phyloP scores from a whole-genome alignment of 345 rosid species.

The Salix caprea region DNA sequence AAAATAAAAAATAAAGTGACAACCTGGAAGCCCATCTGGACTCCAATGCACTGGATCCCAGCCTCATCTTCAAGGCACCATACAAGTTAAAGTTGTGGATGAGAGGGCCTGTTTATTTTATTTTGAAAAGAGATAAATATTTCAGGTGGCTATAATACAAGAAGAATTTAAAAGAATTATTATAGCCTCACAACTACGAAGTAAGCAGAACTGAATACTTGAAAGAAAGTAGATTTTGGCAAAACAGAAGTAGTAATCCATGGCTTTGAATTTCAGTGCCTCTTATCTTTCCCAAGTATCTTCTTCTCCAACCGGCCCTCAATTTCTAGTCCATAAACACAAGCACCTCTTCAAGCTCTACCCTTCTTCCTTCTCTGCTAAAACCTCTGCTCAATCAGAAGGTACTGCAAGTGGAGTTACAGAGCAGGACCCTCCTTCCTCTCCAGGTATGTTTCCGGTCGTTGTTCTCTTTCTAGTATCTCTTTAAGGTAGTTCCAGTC shows the following conservation, averaged over 20 bases:
- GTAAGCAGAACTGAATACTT: neutral
- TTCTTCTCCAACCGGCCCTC: conserved; percentile 9
- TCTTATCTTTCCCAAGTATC: conserved; percentile 27
- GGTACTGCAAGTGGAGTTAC: conserved; percentile 35
- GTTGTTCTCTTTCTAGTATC: neutral
- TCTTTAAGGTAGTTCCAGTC: neutral
- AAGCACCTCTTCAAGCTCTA: conserved; percentile 19
- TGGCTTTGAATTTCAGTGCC: conserved; percentile 34
- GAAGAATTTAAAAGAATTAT: neutral
- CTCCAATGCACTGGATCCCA: too few relatives aligned
- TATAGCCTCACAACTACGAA: neutral
- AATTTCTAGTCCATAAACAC: conserved; percentile 17
- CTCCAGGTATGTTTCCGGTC: conserved; percentile 32
- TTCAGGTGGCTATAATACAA: conserved; percentile 2
- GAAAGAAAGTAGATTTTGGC: neutral
- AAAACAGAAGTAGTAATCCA: conserved; percentile 10
- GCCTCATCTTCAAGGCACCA: too few relatives aligned
- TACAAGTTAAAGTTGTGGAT: neutral
- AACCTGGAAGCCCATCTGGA: too few relatives aligned
- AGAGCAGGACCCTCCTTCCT: conserved; percentile 36
- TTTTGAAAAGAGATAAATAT: neutral
- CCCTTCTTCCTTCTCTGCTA: conserved; percentile 13
- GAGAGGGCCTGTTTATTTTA: neutral
- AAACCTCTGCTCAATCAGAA: conserved; percentile 41
- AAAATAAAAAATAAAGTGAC: too few relatives aligned